A percentile compares a stretch with the other conserved stretches of the same genome.
Evolutionary conservation across 805 yeast genomes (phyloP).

Genomic region (Priceomyces medius): DNA sequence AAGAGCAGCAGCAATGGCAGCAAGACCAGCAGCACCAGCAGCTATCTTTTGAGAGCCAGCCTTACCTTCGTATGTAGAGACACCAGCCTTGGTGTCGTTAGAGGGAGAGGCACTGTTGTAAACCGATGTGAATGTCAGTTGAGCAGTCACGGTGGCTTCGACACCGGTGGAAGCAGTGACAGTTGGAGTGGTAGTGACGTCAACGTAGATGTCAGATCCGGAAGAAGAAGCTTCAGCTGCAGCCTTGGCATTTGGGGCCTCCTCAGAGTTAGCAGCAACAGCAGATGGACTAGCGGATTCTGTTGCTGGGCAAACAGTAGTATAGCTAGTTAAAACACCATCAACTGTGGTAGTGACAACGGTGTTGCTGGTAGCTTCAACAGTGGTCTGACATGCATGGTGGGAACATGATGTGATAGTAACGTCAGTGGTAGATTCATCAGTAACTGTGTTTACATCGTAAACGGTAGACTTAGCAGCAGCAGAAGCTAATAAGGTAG

Average conservation of each 20-base stretch:
- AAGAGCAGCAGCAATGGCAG: constrained; percentile 42
- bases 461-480: constrained; percentile 18
- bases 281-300: constrained; percentile 13
- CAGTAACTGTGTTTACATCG: constrained; percentile 25
- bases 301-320: constrained; percentile 37
- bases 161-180: constrained; percentile 47
- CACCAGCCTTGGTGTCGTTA: constrained; percentile 16
- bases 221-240: constrained; percentile 14
- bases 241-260: constrained; percentile 13
- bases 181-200: constrained; percentile 51
- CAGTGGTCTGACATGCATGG: constrained; percentile 21
- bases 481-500: constrained; percentile 23
- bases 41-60: constrained; percentile 27
- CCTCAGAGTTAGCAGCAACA: constrained; percentile 8
- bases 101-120: constrained; percentile 18
- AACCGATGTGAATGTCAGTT: constrained; percentile 38
- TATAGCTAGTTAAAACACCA: constrained; percentile 34
- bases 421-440: constrained; percentile 27
- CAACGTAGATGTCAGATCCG: constrained; percentile 39
- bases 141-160: constrained; percentile 40
- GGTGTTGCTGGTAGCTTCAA: constrained; percentile 14
- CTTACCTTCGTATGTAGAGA: constrained; percentile 29
- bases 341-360: constrained; percentile 32
- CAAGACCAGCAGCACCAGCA: constrained; percentile 40
- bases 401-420: constrained; percentile 42